Conservation (phyloP, 2,329 filamentous ascomycete species). For the Gliomastix tumulicola region DNA sequence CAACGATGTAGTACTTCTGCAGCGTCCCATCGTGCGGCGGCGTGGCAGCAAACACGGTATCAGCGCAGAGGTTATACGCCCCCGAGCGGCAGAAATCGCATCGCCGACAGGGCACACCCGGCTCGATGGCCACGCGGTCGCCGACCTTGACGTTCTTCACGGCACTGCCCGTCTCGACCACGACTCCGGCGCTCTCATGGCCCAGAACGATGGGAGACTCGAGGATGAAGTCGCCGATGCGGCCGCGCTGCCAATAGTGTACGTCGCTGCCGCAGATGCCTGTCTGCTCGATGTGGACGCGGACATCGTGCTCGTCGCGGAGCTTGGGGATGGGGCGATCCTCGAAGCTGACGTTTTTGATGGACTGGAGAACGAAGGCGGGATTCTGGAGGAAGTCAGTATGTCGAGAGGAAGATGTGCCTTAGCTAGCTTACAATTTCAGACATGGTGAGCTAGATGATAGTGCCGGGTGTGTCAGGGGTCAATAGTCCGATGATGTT, state of each 20-base stretch:
- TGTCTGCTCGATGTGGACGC: constrained; percentile 35
- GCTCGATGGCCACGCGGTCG: constrained; percentile 39
- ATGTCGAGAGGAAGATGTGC: too few relatives aligned
- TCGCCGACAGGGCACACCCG: constrained; percentile 34
- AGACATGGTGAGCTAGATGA: neutral
- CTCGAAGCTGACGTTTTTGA: constrained; percentile 36
- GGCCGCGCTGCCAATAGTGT: constrained; percentile 38
- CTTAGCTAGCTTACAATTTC: constrained; percentile 2
- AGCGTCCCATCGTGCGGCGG: constrained; percentile 43
- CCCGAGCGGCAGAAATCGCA: constrained; percentile 34
- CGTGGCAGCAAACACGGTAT: constrained; percentile 40
- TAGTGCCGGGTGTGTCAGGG: too few relatives aligned
- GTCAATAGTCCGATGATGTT: neutral
- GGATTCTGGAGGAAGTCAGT: constrained; percentile 23
- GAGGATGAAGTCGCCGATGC: constrained; percentile 37
- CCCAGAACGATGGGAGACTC: constrained; percentile 36
- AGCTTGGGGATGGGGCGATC: constrained; percentile 31
- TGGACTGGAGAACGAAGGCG: constrained; percentile 36
- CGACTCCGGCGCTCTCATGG: constrained; percentile 33
- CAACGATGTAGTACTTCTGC: constrained; percentile 37
- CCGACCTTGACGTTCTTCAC: constrained; percentile 34
- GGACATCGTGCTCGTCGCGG: constrained; percentile 29
- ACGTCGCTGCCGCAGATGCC: constrained; percentile 41
- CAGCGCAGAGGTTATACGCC: constrained; percentile 29
- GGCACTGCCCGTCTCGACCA: constrained; percentile 29